Conservation (phyloP, 2,329 filamentous ascomycete genomes). For the Pyrenophora teres region DNA sequence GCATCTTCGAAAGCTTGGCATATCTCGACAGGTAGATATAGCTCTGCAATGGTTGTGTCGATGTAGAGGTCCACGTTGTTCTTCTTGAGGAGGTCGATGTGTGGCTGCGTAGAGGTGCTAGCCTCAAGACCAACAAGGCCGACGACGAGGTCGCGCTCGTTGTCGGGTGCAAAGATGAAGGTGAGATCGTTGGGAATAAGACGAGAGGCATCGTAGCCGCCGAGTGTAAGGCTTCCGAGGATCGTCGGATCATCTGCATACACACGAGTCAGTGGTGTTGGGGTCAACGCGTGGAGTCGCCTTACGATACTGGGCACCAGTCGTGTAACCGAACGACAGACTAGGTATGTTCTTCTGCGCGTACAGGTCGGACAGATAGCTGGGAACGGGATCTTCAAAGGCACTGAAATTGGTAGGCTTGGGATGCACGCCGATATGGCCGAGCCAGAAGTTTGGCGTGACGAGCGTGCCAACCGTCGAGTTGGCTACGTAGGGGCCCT, state of each 20-base stretch:
- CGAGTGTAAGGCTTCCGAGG: constrained; percentile 63
- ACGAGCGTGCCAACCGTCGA: constrained; percentile 50
- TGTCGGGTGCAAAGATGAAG: constrained; percentile 62
- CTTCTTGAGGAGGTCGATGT: constrained; percentile 44
- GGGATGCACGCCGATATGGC: constrained; percentile 55
- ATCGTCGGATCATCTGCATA: constrained; percentile 41
- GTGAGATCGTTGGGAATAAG: constrained; percentile 64
- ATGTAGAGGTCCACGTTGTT: constrained; percentile 51
- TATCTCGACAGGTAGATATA: constrained; percentile 56
- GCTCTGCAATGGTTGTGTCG: constrained; percentile 55
- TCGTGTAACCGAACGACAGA: constrained; percentile 75
- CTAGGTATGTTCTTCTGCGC: constrained; percentile 66
- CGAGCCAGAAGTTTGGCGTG: constrained; percentile 51
- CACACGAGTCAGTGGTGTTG: constrained; percentile 10
- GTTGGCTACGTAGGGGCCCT: constrained; percentile 50
- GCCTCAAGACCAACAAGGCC: constrained; percentile 53
- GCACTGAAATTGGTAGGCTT: constrained; percentile 57
- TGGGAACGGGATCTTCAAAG: constrained; percentile 60
- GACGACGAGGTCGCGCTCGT: constrained; percentile 65
- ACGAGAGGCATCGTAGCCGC: constrained; percentile 69
- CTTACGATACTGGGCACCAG: constrained; percentile 73
- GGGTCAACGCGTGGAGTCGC: constrained; percentile 3
- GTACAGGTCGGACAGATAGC: constrained; percentile 59
- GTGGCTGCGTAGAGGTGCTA: constrained; percentile 33
- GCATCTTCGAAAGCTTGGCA: constrained; percentile 68